These are phyloP conservation scores for Peterozyma xylosa DNA, from an alignment of 805 yeast species.

Conservation along the genomic window DNA sequence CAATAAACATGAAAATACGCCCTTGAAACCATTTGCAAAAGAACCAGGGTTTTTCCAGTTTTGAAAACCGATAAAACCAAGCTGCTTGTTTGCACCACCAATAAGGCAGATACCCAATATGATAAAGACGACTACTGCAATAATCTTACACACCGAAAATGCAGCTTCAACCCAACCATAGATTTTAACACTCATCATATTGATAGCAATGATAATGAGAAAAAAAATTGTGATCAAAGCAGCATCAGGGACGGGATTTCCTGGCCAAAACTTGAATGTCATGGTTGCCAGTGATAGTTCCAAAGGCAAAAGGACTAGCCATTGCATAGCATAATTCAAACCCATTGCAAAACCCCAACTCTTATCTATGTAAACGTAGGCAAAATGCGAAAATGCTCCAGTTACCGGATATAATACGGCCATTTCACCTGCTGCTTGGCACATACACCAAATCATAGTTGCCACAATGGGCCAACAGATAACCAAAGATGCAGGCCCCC, in stretches of 20 bases:
- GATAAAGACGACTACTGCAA: conserved; percentile 44
- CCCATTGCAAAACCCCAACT: conserved; percentile 60
- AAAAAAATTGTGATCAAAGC: conserved; percentile 46
- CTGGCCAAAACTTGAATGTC: conserved; percentile 44
- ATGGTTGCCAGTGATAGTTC: conserved; percentile 48
- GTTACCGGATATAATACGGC: conserved; percentile 55
- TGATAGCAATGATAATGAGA: conserved; percentile 37
- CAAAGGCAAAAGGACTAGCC: conserved; percentile 43
- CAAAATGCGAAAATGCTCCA: conserved; percentile 59
- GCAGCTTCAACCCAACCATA: conserved; percentile 49
- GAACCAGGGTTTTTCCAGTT: conserved; percentile 40
- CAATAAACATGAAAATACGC: conserved; percentile 45
- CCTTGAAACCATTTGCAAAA: conserved; percentile 39
- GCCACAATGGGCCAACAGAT: conserved; percentile 50
- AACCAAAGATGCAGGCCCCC: conserved; percentile 61
- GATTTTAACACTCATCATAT: conserved; percentile 46
- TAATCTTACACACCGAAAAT: conserved; percentile 39
- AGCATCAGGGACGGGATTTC: conserved; percentile 28
- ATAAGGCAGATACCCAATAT: conserved; percentile 43
- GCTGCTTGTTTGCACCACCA: conserved; percentile 41
- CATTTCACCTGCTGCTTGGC: conserved; percentile 55
- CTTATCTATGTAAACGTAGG: conserved; percentile 50
- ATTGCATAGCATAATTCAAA: conserved; percentile 47
- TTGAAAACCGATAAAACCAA: conserved; percentile 34
- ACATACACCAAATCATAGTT: conserved; percentile 47